phyloP scores from a whole-genome alignment of 2,329 filamentous ascomycete genomes.

The Geosmithia flava region DNA sequence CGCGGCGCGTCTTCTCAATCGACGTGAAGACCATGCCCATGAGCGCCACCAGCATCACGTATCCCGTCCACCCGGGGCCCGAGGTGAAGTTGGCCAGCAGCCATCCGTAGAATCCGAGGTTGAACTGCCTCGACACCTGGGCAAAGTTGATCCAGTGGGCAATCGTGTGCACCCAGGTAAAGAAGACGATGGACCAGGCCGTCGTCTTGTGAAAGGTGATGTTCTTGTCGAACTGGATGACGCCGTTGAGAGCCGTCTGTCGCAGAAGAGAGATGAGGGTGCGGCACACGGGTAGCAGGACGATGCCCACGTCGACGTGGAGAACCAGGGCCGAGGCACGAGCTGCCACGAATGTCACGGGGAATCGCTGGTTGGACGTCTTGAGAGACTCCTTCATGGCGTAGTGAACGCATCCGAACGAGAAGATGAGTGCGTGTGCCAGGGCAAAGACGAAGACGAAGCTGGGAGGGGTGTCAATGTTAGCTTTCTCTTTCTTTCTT shows the following conservation, averaged over 20 bases:
- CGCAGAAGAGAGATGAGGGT: slow-evolving; percentile 72
- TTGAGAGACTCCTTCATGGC: slow-evolving; percentile 64
- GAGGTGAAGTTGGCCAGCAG: slow-evolving; percentile 66
- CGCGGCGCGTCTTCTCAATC: slow-evolving; percentile 62
- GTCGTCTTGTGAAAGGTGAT: slow-evolving; percentile 79
- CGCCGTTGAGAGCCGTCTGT: slow-evolving; percentile 72
- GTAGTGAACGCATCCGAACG: slow-evolving; percentile 72
- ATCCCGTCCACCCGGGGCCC: slow-evolving; percentile 76
- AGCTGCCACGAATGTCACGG: slow-evolving; percentile 65
- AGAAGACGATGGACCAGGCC: slow-evolving; percentile 82
- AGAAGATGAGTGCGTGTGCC: slow-evolving; percentile 64
- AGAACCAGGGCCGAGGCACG: slow-evolving; percentile 64
- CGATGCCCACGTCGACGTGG: slow-evolving; percentile 69
- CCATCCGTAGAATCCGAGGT: slow-evolving; percentile 67
- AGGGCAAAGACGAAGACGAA: slow-evolving; percentile 67
- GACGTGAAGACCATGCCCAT: slow-evolving; percentile 72
- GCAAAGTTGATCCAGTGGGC: slow-evolving; percentile 84
- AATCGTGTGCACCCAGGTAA: slow-evolving; percentile 75
- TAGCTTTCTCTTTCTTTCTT: background rate
- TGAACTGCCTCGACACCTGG: slow-evolving; percentile 61
- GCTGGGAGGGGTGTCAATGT: slow-evolving; percentile 26
- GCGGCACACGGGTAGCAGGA: slow-evolving; percentile 72
- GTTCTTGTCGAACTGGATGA: slow-evolving; percentile 83
- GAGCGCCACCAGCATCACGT: slow-evolving; percentile 68
- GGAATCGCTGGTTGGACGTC: slow-evolving; percentile 54